Percentiles rank a stretch among this genome's conserved stretches.
These are phyloP conservation scores for Collybiopsis confluens DNA, from an alignment of 768 basidiomycete species.

Conservation along the genomic window DNA sequence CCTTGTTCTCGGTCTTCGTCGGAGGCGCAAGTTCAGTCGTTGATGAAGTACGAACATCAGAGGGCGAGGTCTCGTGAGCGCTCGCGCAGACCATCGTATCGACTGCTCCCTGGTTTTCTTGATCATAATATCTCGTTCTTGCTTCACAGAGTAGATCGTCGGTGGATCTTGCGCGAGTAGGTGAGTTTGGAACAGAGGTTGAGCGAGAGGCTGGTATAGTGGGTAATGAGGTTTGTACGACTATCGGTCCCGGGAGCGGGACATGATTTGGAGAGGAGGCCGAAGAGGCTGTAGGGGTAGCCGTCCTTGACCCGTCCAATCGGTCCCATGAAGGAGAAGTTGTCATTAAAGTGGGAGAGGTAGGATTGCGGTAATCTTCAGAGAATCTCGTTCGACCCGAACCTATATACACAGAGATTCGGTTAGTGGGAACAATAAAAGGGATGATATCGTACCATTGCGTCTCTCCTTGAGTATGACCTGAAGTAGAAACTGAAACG, in stretches of 20 bases:
- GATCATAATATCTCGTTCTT: slow-evolving; percentile 20
- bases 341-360: slow-evolving; percentile 58
- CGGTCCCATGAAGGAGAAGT: slow-evolving; percentile 40
- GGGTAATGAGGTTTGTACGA: slow-evolving; percentile 25
- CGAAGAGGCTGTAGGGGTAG: slow-evolving; percentile 49
- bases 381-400: slow-evolving; percentile 20
- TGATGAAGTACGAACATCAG: not conserved
- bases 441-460: not conserved
- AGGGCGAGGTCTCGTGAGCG: too few relatives aligned
- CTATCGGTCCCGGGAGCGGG: slow-evolving; percentile 23
- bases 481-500: slow-evolving; percentile 72
- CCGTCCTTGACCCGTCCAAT: slow-evolving; percentile 43
- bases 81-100: not conserved
- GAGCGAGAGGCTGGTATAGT: slow-evolving; percentile 32
- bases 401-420: not conserved
- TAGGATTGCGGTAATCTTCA: slow-evolving; percentile 61
- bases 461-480: slow-evolving; percentile 52
- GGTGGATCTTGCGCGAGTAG: slow-evolving; percentile 52
- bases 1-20: slow-evolving; percentile 26
- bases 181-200: slow-evolving; percentile 37
- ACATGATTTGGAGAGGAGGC: slow-evolving; percentile 28
- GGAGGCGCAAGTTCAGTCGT: slow-evolving; percentile 5
- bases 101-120: not conserved
- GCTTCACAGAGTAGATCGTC: slow-evolving; percentile 44
- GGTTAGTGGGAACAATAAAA: not conserved